Evolutionary conservation across 306 rosid genomes (phyloP).

Genomic region (Ormosia semicastrata): DNA sequence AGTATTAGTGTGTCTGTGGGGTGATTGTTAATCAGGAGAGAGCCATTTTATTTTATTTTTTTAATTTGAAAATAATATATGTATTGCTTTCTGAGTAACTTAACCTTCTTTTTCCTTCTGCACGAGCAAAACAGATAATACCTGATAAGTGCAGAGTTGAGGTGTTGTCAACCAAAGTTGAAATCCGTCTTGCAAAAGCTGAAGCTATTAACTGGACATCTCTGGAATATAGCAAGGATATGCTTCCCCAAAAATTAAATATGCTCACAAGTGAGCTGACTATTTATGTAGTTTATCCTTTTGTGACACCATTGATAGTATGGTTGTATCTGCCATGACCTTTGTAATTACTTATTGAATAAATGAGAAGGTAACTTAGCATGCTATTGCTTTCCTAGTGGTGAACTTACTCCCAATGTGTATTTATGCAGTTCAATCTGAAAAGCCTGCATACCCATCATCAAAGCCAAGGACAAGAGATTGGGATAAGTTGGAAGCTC

Average conservation of each 20-base stretch:
- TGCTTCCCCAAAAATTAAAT: slow-evolving; percentile 39
- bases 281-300: not conserved
- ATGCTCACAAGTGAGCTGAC: slow-evolving; percentile 42
- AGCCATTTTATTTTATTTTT: not conserved
- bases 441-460: slow-evolving; percentile 76
- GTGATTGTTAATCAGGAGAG: not conserved
- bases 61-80: not conserved
- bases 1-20: not conserved
- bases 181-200: slow-evolving; percentile 82
- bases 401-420: not conserved
- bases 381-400: slow-evolving; percentile 21
- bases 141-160: slow-evolving; percentile 64
- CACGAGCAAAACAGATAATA: slow-evolving; percentile 60
- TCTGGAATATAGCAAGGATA: slow-evolving; percentile 68
- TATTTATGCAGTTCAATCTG: slow-evolving; percentile 50
- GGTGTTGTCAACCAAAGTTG: slow-evolving; percentile 80
- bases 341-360: not conserved
- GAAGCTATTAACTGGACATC: slow-evolving; percentile 66
- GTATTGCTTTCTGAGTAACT: slow-evolving; percentile 5
- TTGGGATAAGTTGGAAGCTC: slow-evolving; percentile 95
- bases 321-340: not conserved
- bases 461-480: slow-evolving; percentile 65
- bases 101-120: slow-evolving; percentile 15
- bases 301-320: not conserved
- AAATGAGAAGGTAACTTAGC: not conserved